A percentile compares a stretch with the other conserved stretches of the same genome.
Conservation (phyloP, 2,329 filamentous ascomycete genomes). For the Neonectria faginata region DNA sequence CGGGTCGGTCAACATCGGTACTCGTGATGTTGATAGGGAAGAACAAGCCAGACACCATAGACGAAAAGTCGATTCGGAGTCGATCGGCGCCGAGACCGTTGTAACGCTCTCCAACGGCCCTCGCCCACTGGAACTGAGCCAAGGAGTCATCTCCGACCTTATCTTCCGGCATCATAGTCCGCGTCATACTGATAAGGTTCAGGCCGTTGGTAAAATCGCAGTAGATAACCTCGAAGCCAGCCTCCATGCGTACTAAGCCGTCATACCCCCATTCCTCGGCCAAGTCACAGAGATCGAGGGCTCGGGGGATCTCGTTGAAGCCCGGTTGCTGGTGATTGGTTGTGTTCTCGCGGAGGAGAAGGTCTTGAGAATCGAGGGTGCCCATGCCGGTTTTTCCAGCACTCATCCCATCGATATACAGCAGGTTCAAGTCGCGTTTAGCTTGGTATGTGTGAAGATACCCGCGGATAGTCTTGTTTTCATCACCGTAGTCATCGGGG, state of each 20-base stretch:
- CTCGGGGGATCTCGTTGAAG: constrained; percentile 64
- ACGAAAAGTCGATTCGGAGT: constrained; percentile 60
- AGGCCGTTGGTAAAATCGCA: constrained; percentile 69
- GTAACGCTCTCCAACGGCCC: constrained; percentile 59
- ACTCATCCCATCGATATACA: constrained; percentile 78
- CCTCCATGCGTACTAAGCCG: constrained; percentile 75
- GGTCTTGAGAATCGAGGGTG: constrained; percentile 76
- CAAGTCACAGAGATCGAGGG: constrained; percentile 66
- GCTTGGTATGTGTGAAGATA: constrained; percentile 76
- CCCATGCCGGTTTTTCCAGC: constrained; percentile 74
- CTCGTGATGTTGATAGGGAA: constrained; percentile 64
- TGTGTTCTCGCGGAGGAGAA: constrained; percentile 63
- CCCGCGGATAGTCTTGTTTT: constrained; percentile 53
- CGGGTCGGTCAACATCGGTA: constrained; percentile 48
- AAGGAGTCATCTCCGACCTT: constrained; percentile 43
- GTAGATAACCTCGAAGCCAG: constrained; percentile 77
- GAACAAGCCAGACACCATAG: constrained; percentile 64
- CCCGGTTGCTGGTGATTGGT: constrained; percentile 15
- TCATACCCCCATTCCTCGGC: constrained; percentile 68
- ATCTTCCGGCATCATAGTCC: constrained; percentile 37
- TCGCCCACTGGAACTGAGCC: constrained; percentile 53
- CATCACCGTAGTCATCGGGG: constrained; percentile 16
- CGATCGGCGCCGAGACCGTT: constrained; percentile 58
- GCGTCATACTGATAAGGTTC: constrained; percentile 50
- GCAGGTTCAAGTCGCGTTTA: constrained; percentile 65